Conservation (phyloP, 108 stramenopile species). For the Mediolabrus comicus region DNA sequence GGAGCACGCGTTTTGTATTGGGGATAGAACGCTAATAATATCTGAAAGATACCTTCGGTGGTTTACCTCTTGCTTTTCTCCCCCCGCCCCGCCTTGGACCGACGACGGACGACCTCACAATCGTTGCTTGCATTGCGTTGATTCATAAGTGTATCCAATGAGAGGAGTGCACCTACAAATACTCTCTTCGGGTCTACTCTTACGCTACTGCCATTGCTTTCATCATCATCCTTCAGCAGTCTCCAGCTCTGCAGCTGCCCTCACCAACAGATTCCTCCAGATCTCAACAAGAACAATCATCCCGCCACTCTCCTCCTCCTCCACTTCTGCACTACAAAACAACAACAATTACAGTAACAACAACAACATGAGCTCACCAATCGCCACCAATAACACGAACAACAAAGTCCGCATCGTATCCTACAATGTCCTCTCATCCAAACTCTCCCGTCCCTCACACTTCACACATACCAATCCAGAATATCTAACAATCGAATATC, state of each 20-base stretch:
- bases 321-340: neutral
- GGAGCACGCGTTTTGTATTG: too few relatives aligned
- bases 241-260: too few relatives aligned
- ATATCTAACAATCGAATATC: constrained; percentile 61
- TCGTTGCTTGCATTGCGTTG: too few relatives aligned
- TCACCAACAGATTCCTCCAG: neutral
- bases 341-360: neutral
- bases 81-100: too few relatives aligned
- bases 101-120: too few relatives aligned
- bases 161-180: neutral
- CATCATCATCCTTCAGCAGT: too few relatives aligned
- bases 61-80: too few relatives aligned
- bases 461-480: constrained; percentile 71
- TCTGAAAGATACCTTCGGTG: too few relatives aligned
- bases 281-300: too few relatives aligned
- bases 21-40: too few relatives aligned
- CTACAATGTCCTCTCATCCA: constrained; percentile 91
- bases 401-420: constrained; percentile 63
- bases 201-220: neutral
- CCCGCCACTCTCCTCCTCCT: neutral
- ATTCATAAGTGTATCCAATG: neutral
- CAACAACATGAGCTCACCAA: too few relatives aligned
- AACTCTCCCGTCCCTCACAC: constrained; percentile 65
- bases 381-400: neutral
- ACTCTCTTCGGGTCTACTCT: neutral